Conservation (phyloP, 2,329 filamentous ascomycete species). For the Mycosphaerelloides madeirae region DNA sequence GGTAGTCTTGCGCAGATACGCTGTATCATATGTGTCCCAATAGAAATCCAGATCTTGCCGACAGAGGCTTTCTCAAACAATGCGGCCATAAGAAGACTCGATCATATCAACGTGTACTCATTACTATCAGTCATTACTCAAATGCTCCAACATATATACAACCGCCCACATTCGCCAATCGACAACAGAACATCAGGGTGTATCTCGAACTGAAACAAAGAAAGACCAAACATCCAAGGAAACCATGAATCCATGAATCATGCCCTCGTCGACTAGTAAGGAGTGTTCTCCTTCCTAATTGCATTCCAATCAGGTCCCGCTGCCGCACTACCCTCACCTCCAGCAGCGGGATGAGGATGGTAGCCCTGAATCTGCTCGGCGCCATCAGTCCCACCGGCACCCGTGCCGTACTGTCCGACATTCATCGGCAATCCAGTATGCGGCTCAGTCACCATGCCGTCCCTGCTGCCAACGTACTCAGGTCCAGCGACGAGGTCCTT, state of each 20-base stretch:
- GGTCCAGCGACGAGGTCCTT: neutral
- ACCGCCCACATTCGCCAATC: too few species aligned
- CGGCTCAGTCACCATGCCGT: constrained; percentile 33
- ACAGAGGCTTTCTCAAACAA: neutral
- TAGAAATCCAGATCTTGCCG: neutral
- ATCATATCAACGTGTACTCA: too few species aligned
- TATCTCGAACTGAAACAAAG: neutral
- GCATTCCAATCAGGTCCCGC: constrained; percentile 9
- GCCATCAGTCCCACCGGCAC: constrained; percentile 36
- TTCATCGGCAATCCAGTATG: constrained; percentile 41
- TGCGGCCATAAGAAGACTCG: too few species aligned
- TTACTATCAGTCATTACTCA: too few species aligned
- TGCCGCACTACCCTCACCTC: constrained; percentile 1
- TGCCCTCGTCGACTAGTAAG: constrained; percentile 2
- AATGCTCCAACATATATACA: too few species aligned
- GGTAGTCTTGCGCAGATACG: constrained; percentile 38
- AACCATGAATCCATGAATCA: neutral
- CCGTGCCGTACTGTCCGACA: constrained; percentile 36
- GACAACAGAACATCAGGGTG: neutral
- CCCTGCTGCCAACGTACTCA: neutral
- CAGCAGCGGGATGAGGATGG: constrained; percentile 10
- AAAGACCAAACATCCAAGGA: neutral
- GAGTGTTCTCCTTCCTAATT: constrained; percentile 7
- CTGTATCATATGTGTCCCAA: too few species aligned
- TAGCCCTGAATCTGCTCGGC: constrained; percentile 28